Base-by-base conservation (phyloP, 176 grass and related monocot species). In the Elymus sibiricus region DNA sequence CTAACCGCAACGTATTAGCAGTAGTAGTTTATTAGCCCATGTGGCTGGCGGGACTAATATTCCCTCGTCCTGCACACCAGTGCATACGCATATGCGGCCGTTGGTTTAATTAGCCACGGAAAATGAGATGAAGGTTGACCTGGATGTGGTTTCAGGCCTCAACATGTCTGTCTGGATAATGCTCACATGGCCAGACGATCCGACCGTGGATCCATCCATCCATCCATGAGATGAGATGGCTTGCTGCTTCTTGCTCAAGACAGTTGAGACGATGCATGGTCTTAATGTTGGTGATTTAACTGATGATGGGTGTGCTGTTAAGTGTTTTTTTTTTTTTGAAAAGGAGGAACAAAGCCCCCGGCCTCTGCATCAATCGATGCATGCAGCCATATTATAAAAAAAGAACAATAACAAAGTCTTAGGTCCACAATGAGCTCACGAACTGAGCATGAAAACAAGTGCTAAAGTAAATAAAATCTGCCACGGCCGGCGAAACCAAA, bases 101-200 rank as follows among this genome's bases (percentile, higher is more conserved):
- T 35, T 38, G 15, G 38, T 73, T 77, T 83, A 79, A 7, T 63
- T 87, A 84, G 29, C 21, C 24, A 28, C 46, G 81, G 84, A 7
- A 53, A 53, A 53, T 53, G 16, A 53, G 49, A 53, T 19, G 49
- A 53, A 53, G 1, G 49, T 53, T 84, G 89, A 91, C 46, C 27
- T 17, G 47, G 46, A 49, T 72, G 28, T 29, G 26, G 63, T n/a
- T 10, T 24, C 79, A 83, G 74, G 28, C 27, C 40, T 55, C 15
- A 79, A 84, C 85, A 80, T 85, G 86, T 88, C 81, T 88, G 86
- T 88, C 85, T 83, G 85, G 89, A 91, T 91, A 81, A 84, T 74
- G 51, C 38, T 24, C 88, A 82, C 88, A 90, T 90, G 88, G 15
- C 4, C 2, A 37, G 35, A 37, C n/a, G n/a, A n/a, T n/a, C 46